These are phyloP conservation scores for Otatea glauca DNA, from an alignment of 176 grass and related monocot genomes.

Conservation along the genomic window DNA sequence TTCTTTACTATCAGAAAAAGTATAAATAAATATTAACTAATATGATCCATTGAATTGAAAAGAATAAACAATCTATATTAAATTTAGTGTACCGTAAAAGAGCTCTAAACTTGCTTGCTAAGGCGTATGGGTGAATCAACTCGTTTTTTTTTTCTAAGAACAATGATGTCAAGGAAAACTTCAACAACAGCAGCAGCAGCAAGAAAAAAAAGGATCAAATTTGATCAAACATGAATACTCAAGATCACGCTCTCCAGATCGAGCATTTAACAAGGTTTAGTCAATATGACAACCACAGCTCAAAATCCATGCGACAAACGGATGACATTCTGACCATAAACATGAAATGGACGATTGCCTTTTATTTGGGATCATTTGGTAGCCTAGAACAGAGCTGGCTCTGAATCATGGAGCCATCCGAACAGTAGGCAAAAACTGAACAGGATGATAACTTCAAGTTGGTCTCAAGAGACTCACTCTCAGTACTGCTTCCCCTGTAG, in stretches of 20 bases:
- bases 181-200: too few species aligned
- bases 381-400: neutral
- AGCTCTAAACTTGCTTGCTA: neutral
- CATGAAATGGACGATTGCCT: neutral
- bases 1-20: too few species aligned
- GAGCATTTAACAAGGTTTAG: neutral
- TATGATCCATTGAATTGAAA: too few species aligned
- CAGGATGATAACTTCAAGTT: neutral
- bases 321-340: neutral
- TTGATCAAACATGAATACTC: neutral
- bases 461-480: neutral
- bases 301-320: neutral
- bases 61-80: too few species aligned
- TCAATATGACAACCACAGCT: neutral
- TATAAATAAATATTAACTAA: too few species aligned
- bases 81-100: too few species aligned
- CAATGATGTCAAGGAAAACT: neutral
- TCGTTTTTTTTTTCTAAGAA: neutral
- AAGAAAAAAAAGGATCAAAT: neutral
- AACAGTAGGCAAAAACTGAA: constrained; percentile 2
- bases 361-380: constrained; percentile 31
- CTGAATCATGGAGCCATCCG: constrained; percentile 21
- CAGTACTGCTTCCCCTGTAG: constrained; percentile 38
- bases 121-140: neutral
- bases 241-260: neutral